These are phyloP conservation scores for Diaporthe amygdali DNA, from an alignment of 2,329 filamentous ascomycete species.

Conservation along the genomic window DNA sequence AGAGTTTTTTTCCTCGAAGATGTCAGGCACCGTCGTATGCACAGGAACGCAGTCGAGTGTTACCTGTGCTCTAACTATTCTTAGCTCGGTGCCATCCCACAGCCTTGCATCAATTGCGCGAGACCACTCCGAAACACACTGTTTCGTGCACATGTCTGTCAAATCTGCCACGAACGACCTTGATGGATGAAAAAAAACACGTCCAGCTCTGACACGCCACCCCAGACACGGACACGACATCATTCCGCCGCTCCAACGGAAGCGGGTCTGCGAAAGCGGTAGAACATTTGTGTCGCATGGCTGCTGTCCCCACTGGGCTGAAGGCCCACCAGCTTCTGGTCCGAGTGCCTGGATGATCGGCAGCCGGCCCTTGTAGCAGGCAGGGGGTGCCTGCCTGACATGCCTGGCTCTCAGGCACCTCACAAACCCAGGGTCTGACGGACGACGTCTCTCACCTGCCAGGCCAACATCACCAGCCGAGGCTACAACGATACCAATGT, in stretches of 20 bases:
- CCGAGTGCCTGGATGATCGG: conserved; percentile 19
- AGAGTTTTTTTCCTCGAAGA: background rate
- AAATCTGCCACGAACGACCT: background rate
- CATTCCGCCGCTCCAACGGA: conserved; percentile 5
- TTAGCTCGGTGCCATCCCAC: background rate
- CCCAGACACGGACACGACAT: background rate
- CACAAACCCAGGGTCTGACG: background rate
- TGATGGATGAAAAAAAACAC: background rate
- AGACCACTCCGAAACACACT: conserved; percentile 5
- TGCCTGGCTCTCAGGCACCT: background rate
- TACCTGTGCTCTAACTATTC: background rate
- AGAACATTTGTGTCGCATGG: background rate
- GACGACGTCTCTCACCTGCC: background rate
- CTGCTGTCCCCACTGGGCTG: background rate
- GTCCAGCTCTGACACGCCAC: background rate
- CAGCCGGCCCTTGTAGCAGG: background rate
- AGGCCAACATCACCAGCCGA: background rate
- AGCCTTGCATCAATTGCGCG: background rate
- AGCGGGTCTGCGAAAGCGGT: conserved; percentile 4
- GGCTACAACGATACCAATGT: background rate
- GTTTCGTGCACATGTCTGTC: background rate
- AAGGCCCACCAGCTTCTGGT: conserved; percentile 5
- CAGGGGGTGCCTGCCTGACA: background rate
- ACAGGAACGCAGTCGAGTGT: background rate
- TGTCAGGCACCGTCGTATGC: too few species aligned